phyloP scores from a whole-genome alignment of 2,329 filamentous ascomycete species.

The Escovopsis sp. region DNA sequence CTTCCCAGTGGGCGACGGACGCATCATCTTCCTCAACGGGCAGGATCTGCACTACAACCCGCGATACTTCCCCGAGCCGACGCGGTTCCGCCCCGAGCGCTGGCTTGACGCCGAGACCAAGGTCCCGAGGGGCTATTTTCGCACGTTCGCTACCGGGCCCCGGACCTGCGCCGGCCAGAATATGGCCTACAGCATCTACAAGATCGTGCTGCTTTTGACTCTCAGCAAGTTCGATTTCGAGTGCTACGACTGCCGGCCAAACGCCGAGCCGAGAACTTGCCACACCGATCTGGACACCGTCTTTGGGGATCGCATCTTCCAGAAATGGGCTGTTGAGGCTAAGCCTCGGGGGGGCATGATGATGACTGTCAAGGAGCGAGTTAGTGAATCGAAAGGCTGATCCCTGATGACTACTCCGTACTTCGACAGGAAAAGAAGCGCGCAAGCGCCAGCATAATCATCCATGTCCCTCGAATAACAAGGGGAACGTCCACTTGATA shows the following conservation, averaged over 20 bases:
- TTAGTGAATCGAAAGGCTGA: no score
- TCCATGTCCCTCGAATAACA: no score
- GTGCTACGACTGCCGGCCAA: slow-evolving; percentile 8
- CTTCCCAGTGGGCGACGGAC: slow-evolving; percentile 21
- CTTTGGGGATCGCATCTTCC: slow-evolving; percentile 6
- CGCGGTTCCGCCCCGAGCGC: slow-evolving; percentile 27
- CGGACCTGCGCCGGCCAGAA: slow-evolving; percentile 22
- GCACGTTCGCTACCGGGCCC: slow-evolving; percentile 23
- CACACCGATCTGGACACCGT: slow-evolving; percentile 13
- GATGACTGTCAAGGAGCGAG: slow-evolving; percentile 8
- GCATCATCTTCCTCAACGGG: slow-evolving; percentile 8
- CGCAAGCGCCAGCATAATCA: no score
- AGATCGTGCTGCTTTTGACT: slow-evolving; percentile 13
- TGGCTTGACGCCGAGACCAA: slow-evolving; percentile 17
- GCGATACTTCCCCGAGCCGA: slow-evolving; percentile 22
- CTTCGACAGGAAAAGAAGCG: no score
- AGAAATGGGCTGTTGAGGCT: slow-evolving; percentile 10
- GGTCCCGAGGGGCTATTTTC: slow-evolving; percentile 6
- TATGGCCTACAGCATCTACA: slow-evolving; percentile 21
- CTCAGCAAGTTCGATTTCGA: slow-evolving; percentile 13
- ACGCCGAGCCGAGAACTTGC: slow-evolving; percentile 6
- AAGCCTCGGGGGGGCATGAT: slow-evolving; percentile 11
- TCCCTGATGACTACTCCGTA: no score
- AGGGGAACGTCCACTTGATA: no score
- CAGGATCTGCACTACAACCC: slow-evolving; percentile 16